Percentiles rank a stretch among this genome's conserved stretches.
These are phyloP conservation scores for Amanita phalloides DNA, from an alignment of 768 basidiomycete genomes.

Conservation along the genomic window DNA sequence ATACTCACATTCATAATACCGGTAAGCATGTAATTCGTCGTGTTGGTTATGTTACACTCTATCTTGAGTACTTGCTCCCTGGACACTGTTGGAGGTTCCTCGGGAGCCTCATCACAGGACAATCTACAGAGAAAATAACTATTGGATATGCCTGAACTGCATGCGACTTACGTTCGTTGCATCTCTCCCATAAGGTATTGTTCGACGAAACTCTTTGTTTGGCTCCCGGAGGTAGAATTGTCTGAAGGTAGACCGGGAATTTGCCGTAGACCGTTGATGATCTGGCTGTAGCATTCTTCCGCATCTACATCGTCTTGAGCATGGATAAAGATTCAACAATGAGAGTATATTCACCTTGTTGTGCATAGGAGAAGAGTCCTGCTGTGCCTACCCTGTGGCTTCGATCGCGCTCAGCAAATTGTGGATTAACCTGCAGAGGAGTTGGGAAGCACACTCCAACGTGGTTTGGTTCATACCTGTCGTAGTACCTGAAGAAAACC, in stretches of 20 bases:
- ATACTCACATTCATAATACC: conserved; percentile 68
- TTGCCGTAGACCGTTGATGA: conserved; percentile 64
- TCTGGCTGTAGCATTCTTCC: conserved; percentile 80
- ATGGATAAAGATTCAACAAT: not conserved
- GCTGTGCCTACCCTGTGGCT: conserved; percentile 27
- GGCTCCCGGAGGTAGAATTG: conserved; percentile 14
- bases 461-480: conserved; percentile 20
- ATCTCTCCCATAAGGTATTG: conserved; percentile 76
- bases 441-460: not conserved
- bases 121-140: conserved; percentile 34
- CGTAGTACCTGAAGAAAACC: conserved; percentile 63
- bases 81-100: conserved; percentile 56
- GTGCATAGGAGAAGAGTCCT: conserved; percentile 48
- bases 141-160: not conserved
- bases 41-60: conserved; percentile 82
- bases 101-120: conserved; percentile 71
- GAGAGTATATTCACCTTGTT: conserved; percentile 51
- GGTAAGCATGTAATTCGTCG: conserved; percentile 81
- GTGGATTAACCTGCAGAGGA: conserved; percentile 56
- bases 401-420: conserved; percentile 72
- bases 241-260: conserved; percentile 32
- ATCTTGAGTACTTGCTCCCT: conserved; percentile 77
- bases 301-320: conserved; percentile 42
- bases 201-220: conserved; percentile 56
- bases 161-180: conserved; percentile 43